These are phyloP conservation scores for Amanita pallidorosea DNA, from an alignment of 768 basidiomycete genomes.

Conservation along the genomic window DNA sequence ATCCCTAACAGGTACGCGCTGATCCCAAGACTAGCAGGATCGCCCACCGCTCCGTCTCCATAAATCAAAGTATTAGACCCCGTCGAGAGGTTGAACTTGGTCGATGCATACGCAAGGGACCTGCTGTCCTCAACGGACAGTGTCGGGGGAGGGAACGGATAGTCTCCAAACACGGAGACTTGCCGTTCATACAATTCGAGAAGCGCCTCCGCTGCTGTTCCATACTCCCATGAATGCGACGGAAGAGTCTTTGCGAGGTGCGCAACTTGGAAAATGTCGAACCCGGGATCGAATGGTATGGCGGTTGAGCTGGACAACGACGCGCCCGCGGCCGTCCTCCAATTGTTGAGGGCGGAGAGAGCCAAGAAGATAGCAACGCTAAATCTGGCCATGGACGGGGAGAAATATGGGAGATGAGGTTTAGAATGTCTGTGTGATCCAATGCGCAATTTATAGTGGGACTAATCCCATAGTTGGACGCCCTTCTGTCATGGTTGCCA, in stretches of 20 bases:
- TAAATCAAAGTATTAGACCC: slow-evolving; percentile 22
- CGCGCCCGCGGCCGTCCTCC: not conserved
- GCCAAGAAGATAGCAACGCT: not conserved
- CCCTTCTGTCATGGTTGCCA: too few species aligned
- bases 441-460: too few species aligned
- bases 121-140: slow-evolving; percentile 12
- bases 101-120: slow-evolving; percentile 25
- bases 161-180: slow-evolving; percentile 26
- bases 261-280: slow-evolving; percentile 22
- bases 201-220: slow-evolving; percentile 29
- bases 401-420: too few species aligned
- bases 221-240: slow-evolving; percentile 38
- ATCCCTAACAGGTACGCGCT: slow-evolving; percentile 32
- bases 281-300: slow-evolving; percentile 26
- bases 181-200: slow-evolving; percentile 31
- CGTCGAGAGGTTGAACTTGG: slow-evolving; percentile 24
- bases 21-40: slow-evolving; percentile 40
- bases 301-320: not conserved
- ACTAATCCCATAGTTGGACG: too few species aligned
- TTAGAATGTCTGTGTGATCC: too few species aligned
- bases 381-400: not conserved
- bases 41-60: slow-evolving; percentile 31
- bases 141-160: slow-evolving; percentile 23
- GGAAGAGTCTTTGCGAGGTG: slow-evolving; percentile 23
- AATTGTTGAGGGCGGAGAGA: not conserved